Conservation (phyloP, 2,329 filamentous ascomycete species). For the Exserohilum turcica region DNA sequence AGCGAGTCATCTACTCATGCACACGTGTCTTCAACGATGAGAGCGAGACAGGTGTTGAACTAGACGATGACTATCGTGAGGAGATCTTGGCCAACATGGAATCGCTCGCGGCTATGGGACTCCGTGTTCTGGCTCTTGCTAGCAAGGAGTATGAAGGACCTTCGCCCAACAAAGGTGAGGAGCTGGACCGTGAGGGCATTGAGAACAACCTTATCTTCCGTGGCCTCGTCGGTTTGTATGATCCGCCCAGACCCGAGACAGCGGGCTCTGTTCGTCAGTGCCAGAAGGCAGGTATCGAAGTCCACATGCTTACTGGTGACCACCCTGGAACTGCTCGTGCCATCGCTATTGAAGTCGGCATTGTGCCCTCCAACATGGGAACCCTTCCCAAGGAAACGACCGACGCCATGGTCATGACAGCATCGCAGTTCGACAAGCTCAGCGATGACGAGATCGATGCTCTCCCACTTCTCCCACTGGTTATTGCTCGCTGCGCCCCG, state of each 20-base stretch:
- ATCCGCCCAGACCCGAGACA: constrained; percentile 81
- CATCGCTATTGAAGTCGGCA: constrained; percentile 55
- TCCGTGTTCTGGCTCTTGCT: constrained; percentile 72
- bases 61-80: constrained; percentile 60
- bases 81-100: constrained; percentile 72
- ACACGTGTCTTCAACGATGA: constrained; percentile 55
- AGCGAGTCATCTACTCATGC: constrained; percentile 69
- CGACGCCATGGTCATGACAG: constrained; percentile 44
- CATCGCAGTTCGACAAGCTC: constrained; percentile 75
- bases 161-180: constrained; percentile 51
- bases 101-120: constrained; percentile 66
- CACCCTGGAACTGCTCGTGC: constrained; percentile 46
- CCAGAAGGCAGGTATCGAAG: constrained; percentile 53
- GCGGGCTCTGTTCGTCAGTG: constrained; percentile 58
- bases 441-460: constrained; percentile 75
- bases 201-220: constrained; percentile 74
- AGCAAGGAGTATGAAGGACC: constrained; percentile 47
- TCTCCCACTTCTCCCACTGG: constrained; percentile 75
- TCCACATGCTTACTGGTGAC: constrained; percentile 57
- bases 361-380: constrained; percentile 40
- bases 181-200: constrained; percentile 63
- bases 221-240: constrained; percentile 82
- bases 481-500: constrained; percentile 83
- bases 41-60: constrained; percentile 36
- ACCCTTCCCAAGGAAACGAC: constrained; percentile 35